Evolutionary conservation across 2,329 filamentous ascomycete genomes (phyloP).

Genomic region (Ploettnerulaceae sp.): DNA sequence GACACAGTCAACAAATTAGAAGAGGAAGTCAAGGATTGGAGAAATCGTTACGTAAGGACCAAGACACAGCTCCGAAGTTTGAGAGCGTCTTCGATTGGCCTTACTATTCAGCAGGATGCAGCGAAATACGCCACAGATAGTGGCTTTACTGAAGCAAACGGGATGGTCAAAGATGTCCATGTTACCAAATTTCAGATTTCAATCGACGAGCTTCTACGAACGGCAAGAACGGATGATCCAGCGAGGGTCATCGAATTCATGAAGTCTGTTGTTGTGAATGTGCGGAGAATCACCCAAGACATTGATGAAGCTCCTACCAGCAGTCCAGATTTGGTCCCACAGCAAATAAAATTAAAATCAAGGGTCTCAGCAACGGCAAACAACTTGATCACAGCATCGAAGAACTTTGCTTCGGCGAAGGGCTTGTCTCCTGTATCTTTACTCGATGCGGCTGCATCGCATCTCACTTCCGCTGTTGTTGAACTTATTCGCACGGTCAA

Average conservation of each 20-base stretch:
- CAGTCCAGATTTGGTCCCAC: slow-evolving; percentile 47
- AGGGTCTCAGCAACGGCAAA: slow-evolving; percentile 91
- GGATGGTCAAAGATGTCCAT: slow-evolving; percentile 83
- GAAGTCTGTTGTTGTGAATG: slow-evolving; percentile 77
- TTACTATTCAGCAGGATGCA: slow-evolving; percentile 66
- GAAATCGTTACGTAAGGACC: slow-evolving; percentile 77
- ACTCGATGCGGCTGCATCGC: slow-evolving; percentile 86
- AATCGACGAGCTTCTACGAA: slow-evolving; percentile 82
- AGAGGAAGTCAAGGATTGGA: slow-evolving; percentile 83
- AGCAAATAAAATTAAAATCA: slow-evolving; percentile 67
- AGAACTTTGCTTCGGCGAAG: slow-evolving; percentile 78
- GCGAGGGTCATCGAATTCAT: slow-evolving; percentile 76
- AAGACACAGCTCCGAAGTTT: slow-evolving; percentile 83
- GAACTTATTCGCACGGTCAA: slow-evolving; percentile 82
- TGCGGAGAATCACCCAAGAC: slow-evolving; percentile 80
- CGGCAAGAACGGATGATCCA: slow-evolving; percentile 68
- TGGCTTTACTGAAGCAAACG: slow-evolving; percentile 64
- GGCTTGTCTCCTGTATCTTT: slow-evolving; percentile 91
- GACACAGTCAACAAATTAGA: slow-evolving; percentile 72
- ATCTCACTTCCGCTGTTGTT: slow-evolving; percentile 79
- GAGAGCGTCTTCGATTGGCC: slow-evolving; percentile 72
- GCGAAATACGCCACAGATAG: slow-evolving; percentile 60
- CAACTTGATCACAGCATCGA: slow-evolving; percentile 89
- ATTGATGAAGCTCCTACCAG: slow-evolving; percentile 56
- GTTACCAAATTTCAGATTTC: slow-evolving; percentile 93